These are phyloP conservation scores for Primulina tabacum DNA, from an alignment of 257 asterid species.

Conservation along the genomic window DNA sequence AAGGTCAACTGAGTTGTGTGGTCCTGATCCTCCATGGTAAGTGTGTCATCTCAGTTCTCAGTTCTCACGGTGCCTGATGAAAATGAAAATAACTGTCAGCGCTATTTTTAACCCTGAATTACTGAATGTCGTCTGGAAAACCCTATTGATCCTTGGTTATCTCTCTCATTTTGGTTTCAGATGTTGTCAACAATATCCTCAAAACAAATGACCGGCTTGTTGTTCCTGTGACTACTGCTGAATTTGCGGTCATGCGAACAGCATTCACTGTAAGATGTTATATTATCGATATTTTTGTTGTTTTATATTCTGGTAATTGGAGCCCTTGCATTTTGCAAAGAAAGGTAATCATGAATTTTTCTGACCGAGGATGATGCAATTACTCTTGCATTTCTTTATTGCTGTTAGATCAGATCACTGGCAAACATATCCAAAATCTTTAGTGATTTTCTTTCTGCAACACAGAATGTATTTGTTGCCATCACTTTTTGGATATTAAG, in stretches of 20 bases:
- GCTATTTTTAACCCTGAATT: not conserved
- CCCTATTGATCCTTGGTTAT: not conserved
- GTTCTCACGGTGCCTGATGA: not conserved
- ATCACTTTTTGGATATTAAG: not conserved
- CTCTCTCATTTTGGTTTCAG: constrained; percentile 40
- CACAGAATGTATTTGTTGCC: not conserved
- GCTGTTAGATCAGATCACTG: constrained; percentile 12
- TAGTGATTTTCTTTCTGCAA: not conserved
- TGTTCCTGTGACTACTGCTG: constrained; percentile 92
- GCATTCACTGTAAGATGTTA: constrained; percentile 66
- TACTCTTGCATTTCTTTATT: constrained; percentile 14
- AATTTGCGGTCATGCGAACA: constrained; percentile 84
- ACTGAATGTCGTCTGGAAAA: not conserved
- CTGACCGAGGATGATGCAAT: constrained; percentile 3
- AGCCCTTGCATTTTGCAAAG: not conserved
- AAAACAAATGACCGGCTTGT: constrained; percentile 64
- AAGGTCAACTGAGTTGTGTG: not conserved
- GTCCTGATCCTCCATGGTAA: not conserved
- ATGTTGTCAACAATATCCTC: constrained; percentile 64
- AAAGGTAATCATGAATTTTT: not conserved
- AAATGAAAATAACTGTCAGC: constrained; percentile 1
- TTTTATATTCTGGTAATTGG: constrained; percentile 9
- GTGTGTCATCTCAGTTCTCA: constrained; percentile 9
- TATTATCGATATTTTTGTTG: constrained; percentile 12
- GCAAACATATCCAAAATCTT: not conserved